Percentiles rank a stretch among this genome's conserved stretches.
phyloP scores from a whole-genome alignment of 2,329 filamentous ascomycete genomes.

The Xylaria multiplex region DNA sequence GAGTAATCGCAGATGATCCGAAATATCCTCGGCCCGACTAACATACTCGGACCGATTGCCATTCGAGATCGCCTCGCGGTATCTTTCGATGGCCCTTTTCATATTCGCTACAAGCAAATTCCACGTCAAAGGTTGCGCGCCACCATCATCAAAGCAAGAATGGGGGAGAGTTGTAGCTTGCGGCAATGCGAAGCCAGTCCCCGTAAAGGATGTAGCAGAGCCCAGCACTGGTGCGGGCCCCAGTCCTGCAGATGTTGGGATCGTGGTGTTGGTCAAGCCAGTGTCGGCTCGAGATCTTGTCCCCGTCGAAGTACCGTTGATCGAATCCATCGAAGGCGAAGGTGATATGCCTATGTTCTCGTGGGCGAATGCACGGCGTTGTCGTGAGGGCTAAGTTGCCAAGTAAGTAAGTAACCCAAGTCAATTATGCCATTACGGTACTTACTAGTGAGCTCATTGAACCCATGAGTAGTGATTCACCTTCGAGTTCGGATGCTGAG shows the following conservation, averaged over 20 bases:
- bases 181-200: constrained; percentile 65
- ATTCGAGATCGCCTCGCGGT: constrained; percentile 87
- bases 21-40: constrained; percentile 94
- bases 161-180: constrained; percentile 73
- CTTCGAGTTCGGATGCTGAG: constrained; percentile 88
- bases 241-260: constrained; percentile 51
- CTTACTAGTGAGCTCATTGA: constrained; percentile 76
- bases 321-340: constrained; percentile 90
- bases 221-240: constrained; percentile 62
- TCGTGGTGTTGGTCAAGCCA: constrained; percentile 54
- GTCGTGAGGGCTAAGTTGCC: constrained; percentile 59
- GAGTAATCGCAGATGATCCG: constrained; percentile 90
- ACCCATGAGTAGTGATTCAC: constrained; percentile 75
- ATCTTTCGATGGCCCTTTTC: constrained; percentile 88
- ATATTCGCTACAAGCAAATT: constrained; percentile 90
- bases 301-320: constrained; percentile 74
- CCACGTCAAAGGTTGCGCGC: constrained; percentile 85
- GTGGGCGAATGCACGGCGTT: constrained; percentile 70
- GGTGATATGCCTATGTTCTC: constrained; percentile 76
- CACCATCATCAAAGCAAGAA: constrained; percentile 92
- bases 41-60: constrained; percentile 91
- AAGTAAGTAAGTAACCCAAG: constrained; percentile 38
- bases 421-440: constrained; percentile 34
- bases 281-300: constrained; percentile 68
- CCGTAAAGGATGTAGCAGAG: constrained; percentile 71